Conservation (phyloP, 345 rosid species). For the Syzygium aromaticum region DNA sequence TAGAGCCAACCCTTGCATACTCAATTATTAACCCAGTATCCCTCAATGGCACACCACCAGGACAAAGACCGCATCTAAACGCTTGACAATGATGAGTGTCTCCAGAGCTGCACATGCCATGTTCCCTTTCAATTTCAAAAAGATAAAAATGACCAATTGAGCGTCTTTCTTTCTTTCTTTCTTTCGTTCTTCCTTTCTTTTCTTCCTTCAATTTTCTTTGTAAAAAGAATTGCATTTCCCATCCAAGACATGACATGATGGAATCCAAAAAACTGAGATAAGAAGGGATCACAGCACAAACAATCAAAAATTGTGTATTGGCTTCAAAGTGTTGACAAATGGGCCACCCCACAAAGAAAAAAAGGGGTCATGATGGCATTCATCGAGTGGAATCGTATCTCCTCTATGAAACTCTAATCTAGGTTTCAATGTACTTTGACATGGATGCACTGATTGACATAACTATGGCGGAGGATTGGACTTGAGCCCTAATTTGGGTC, state of each 20-base stretch:
- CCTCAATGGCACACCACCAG: background rate
- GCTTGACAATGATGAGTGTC: slow-evolving; percentile 10
- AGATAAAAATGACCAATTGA: background rate
- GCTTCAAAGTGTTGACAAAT: background rate
- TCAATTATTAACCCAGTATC: background rate
- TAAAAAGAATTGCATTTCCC: background rate
- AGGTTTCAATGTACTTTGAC: background rate
- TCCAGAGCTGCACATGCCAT: slow-evolving; percentile 12
- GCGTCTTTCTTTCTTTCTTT: background rate
- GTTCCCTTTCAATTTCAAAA: slow-evolving; percentile 1
- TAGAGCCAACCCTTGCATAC: background rate
- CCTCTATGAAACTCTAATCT: background rate
- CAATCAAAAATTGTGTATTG: background rate
- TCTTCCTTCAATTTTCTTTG: background rate
- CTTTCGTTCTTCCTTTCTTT: background rate
- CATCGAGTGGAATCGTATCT: background rate
- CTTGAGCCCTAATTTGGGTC: background rate
- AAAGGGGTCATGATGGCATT: background rate
- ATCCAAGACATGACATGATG: background rate
- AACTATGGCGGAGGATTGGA: background rate
- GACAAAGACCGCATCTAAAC: slow-evolving; percentile 1
- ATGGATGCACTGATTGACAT: background rate
- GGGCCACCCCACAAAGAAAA: background rate
- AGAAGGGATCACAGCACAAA: background rate
- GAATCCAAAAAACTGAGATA: background rate